Conservation (phyloP, 1,284 basidiomycete genomes). For the Amylostereum areolatum region DNA sequence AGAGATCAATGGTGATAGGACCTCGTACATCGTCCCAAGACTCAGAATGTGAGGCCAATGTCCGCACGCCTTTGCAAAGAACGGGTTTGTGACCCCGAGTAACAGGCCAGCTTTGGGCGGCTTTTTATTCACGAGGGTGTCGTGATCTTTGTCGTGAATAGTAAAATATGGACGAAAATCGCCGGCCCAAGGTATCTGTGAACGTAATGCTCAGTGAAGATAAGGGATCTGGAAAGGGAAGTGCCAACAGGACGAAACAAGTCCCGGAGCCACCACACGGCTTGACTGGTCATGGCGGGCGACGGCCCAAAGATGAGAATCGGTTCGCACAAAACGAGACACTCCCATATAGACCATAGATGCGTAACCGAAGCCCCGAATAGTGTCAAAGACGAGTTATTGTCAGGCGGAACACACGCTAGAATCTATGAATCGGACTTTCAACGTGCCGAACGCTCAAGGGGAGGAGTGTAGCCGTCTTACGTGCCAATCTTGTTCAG, state of each 20-base stretch:
- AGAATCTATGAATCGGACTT: slow-evolving; percentile 51
- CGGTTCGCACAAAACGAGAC: slow-evolving; percentile 83
- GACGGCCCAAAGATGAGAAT: slow-evolving; percentile 83
- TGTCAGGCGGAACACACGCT: slow-evolving; percentile 67
- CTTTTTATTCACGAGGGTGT: slow-evolving; percentile 71
- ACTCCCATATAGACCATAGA: slow-evolving; percentile 94
- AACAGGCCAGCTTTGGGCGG: slow-evolving; percentile 82
- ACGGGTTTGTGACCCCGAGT: slow-evolving; percentile 92
- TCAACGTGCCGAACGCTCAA: slow-evolving; percentile 1
- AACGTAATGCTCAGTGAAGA: slow-evolving; percentile 2
- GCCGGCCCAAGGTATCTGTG: slow-evolving; percentile 74
- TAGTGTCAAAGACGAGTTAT: slow-evolving; percentile 64
- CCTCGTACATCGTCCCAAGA: slow-evolving; percentile 50
- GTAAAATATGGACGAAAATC: slow-evolving; percentile 95
- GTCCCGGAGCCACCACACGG: slow-evolving; percentile 89
- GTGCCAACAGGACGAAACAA: slow-evolving; percentile 73
- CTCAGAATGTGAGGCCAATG: slow-evolving; percentile 92
- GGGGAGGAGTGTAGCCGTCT: slow-evolving; percentile 12
- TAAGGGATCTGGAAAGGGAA: background rate
- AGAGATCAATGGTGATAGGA: too few relatives aligned
- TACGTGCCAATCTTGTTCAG: slow-evolving; percentile 31
- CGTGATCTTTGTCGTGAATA: slow-evolving; percentile 88
- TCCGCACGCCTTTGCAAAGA: slow-evolving; percentile 81
- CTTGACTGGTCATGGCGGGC: slow-evolving; percentile 75
- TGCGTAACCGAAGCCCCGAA: slow-evolving; percentile 75